Evolutionary conservation across 179 eudicot species (phyloP).

Genomic region (Heliamphora pulchella): DNA sequence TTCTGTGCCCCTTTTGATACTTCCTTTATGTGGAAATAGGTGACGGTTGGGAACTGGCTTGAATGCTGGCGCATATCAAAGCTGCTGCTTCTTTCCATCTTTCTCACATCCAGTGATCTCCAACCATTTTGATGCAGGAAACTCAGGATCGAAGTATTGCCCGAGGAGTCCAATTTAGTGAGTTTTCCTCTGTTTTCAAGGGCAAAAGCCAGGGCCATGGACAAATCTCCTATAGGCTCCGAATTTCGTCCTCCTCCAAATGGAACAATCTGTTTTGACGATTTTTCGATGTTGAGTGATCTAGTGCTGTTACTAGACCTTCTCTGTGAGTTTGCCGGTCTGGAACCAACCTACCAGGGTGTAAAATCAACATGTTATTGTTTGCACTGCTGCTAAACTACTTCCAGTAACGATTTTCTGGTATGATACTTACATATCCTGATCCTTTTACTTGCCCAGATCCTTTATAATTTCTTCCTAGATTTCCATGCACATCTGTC

Average conservation of each 20-base stretch:
- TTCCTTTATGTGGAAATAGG: slow-evolving; percentile 61
- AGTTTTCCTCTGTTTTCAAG: slow-evolving; percentile 51
- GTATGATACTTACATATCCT: slow-evolving; percentile 39
- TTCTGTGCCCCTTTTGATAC: slow-evolving; percentile 81
- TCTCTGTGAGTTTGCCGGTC: slow-evolving; percentile 30
- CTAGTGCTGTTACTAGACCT: slow-evolving; percentile 28
- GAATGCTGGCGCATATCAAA: slow-evolving; percentile 28
- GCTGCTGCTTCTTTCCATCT: slow-evolving; percentile 21
- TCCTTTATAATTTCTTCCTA: slow-evolving; percentile 38
- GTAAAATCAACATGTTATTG: background rate
- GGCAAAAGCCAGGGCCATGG: slow-evolving; percentile 64
- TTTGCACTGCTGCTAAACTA: background rate
- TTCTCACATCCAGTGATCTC: slow-evolving; percentile 36
- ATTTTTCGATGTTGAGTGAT: slow-evolving; percentile 25
- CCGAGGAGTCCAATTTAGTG: slow-evolving; percentile 34
- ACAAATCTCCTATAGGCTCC: slow-evolving; percentile 38
- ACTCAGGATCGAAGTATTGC: slow-evolving; percentile 38
- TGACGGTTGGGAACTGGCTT: slow-evolving; percentile 38
- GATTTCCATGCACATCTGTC: slow-evolving; percentile 41
- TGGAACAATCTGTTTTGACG: slow-evolving; percentile 53
- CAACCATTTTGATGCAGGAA: slow-evolving; percentile 50
- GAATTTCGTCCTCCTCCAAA: slow-evolving; percentile 37
- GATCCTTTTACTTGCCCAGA: slow-evolving; percentile 40
- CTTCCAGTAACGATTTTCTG: background rate
- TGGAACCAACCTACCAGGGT: slow-evolving; percentile 33